These are phyloP conservation scores for Ogataea corticis DNA, from an alignment of 805 yeast genomes.

Conservation along the genomic window DNA sequence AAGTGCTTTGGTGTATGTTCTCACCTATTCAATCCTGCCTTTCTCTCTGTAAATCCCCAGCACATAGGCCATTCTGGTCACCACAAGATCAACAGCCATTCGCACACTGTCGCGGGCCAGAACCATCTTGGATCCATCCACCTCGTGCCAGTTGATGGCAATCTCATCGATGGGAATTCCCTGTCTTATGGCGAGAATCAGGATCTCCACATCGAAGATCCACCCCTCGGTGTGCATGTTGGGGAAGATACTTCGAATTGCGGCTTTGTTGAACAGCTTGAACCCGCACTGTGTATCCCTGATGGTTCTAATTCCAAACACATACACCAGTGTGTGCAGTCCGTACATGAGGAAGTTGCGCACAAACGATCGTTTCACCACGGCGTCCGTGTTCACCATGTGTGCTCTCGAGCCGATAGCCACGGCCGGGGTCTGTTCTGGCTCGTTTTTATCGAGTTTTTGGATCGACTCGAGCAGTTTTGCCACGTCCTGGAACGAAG, in stretches of 20 bases:
- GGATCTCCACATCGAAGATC: constrained; percentile 95
- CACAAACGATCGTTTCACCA: constrained; percentile 86
- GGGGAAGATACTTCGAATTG: constrained; percentile 72
- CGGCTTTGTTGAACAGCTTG: constrained; percentile 78
- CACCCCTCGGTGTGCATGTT: constrained; percentile 95
- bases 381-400: constrained; percentile 94
- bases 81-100: constrained; percentile 93
- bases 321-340: constrained; percentile 77
- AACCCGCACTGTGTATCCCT: constrained; percentile 98
- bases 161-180: constrained; percentile 69
- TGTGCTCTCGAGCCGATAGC: constrained; percentile 96
- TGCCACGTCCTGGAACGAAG: constrained; percentile 68
- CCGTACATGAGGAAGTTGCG: constrained; percentile 93
- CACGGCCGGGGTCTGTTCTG: constrained; percentile 47
- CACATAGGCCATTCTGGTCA: constrained; percentile 84
- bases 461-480: constrained; percentile 49
- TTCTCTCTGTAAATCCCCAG: constrained; percentile 67
- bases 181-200: constrained; percentile 77
- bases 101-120: constrained; percentile 85
- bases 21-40: too few species aligned
- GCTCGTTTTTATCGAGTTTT: constrained; percentile 21
- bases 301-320: constrained; percentile 85
- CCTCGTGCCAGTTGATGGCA: constrained; percentile 95
- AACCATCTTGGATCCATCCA: constrained; percentile 91
- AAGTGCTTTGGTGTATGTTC: too few species aligned